Base-by-base conservation (phyloP, 805 yeast genomes). In the Cyberlindnera amylophila region DNA sequence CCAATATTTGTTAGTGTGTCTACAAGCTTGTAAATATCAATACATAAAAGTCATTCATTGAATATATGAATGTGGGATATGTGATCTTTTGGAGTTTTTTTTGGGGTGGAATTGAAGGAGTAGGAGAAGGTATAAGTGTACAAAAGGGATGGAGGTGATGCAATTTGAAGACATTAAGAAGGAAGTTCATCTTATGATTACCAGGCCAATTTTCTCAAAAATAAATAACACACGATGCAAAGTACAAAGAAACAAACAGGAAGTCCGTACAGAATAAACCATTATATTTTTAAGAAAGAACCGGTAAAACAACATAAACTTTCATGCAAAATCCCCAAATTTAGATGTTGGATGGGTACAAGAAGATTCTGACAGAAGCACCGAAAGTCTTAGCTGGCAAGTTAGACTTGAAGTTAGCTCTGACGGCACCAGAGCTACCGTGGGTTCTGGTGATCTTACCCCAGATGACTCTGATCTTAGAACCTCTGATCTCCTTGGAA, bases 261-360 rank as follows among this genome's bases (percentile, higher is more conserved):
- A 27, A 27, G 30, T 27, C 30, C 14, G 23, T 23, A 29, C 39
- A 42, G 39, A 42, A 42, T 34, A 42, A 44, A 42, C 47, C 49
- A 45, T 47, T 47, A 47, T 47, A 44, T 47, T 47, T 42, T 36
- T 43, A 36, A 41, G 40, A 44, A 38, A 34, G 38, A 46, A 43
- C 50, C 46, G 48, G 42, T 34, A 44, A 44, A 41, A 44, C 47
- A 44, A 44, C 48, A 47, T 47, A 44, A 44, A 42, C 36, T 44
- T 47, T 44, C 46, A 44, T 44, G 49, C 48, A 47, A 40, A 40
- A 27, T 13, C 36, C 48, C 42, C 24, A 21, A 35, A 27, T 27
- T 85, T 91, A 91, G 87, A 91, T 93, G 96, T 85, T 90, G 61
- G 98, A 91, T 79, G 99, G 99, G 86, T 91, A 91, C 76, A 91